Evolutionary conservation across 306 rosid species (phyloP), one percentile per base, ranked within the genome.

Genomic region (Lathyrus tuberosus): DNA sequence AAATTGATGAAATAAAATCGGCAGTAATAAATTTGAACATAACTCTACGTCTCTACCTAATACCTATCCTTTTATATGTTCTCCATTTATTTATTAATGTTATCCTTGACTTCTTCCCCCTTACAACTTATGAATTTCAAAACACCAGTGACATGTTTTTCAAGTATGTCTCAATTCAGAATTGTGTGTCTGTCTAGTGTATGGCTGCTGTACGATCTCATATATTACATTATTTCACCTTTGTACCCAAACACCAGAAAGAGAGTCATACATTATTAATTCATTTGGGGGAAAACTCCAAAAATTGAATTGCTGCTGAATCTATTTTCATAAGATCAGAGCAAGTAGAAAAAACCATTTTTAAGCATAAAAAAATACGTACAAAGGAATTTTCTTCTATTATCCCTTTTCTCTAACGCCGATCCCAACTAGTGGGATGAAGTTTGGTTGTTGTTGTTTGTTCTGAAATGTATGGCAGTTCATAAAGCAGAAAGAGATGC

Each of bases 401-500:
- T 24, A 53, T 42, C 53, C 33, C 14, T 65, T 51, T 47, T 44
- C 13, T 56, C 83, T 75, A 65, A 38, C 49, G 33, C 40, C 40
- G 41, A 57, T 14, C 62, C 40, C 62, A 28, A 28, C 17, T n/a
- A 56, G 5, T 56, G 62, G 62, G 62, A 28, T 57, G 28, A 28
- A 14, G 4, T 57, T 57, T 57, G 37, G 18, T 26, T 28, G 62
- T 26, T 28, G 4, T 54, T 54, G 28, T 54, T 54, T 54, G 15
- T 11, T 53, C 3, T 57, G 62, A 28, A 57, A 57, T 11, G 3
- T 14, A 10, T 43, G 8, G 56, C 3, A 42, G 43, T 30, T 82
- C 78, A 82, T 38, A 62, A 56, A 24, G 40, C 70, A 56, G 86
- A 57, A 71, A 82, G 83, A 62, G 83, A 72, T 20, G 76, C n/a